Evolutionary conservation across 441 rosid species (phyloP).

Genomic region (Pelargonium citronellum): DNA sequence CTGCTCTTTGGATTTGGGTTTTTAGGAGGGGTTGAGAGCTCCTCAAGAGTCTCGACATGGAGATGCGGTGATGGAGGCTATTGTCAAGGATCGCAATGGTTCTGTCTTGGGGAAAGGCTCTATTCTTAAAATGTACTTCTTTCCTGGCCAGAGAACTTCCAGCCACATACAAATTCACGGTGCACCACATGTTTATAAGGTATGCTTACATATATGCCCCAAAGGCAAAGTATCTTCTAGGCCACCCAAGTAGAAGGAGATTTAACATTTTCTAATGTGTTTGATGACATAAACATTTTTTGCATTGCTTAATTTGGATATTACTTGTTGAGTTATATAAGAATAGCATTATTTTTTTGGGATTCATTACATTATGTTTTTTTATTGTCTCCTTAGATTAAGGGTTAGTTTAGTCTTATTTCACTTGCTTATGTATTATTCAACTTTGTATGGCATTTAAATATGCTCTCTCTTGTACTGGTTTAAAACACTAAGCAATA

Average conservation of each 20-base stretch:
- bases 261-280: not conserved
- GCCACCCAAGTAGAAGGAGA: not conserved
- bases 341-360: too few species aligned
- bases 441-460: too few species aligned
- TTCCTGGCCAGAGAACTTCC: constrained; percentile 94
- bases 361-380: too few species aligned
- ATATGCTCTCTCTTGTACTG: too few species aligned
- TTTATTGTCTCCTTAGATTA: too few species aligned
- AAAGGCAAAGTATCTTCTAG: constrained; percentile 16
- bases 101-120: constrained; percentile 91
- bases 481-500: too few species aligned
- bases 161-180: constrained; percentile 82
- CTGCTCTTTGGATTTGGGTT: constrained; percentile 21
- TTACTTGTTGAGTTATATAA: too few species aligned
- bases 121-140: constrained; percentile 86
- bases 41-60: constrained; percentile 86
- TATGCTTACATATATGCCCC: constrained; percentile 23
- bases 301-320: not conserved
- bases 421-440: too few species aligned
- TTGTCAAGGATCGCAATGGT: constrained; percentile 78
- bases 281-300: not conserved
- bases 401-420: too few species aligned
- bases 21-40: constrained; percentile 82
- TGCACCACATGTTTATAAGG: constrained; percentile 91
- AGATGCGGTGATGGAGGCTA: constrained; percentile 97